A percentile compares a stretch with the other conserved stretches of the same genome.
Evolutionary conservation across 2,329 filamentous ascomycete genomes (phyloP).

Genomic region (Trichoderma asperellum): DNA sequence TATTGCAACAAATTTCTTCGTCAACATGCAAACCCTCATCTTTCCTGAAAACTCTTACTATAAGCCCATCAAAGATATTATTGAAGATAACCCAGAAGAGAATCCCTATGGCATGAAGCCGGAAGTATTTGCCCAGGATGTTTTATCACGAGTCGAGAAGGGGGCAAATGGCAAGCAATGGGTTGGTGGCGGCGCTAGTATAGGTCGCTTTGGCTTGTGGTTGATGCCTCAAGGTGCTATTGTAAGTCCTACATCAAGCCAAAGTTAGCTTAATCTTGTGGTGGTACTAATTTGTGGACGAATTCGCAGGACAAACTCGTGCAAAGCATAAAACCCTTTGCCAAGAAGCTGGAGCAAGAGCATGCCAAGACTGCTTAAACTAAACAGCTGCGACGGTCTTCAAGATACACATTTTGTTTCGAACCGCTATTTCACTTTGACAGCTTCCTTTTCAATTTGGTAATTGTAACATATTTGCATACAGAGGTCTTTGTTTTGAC

Average conservation of each 20-base stretch:
- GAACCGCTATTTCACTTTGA: not conserved
- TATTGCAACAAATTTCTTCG: slow-evolving; percentile 29
- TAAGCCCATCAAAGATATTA: slow-evolving; percentile 18
- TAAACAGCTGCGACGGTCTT: too few species aligned
- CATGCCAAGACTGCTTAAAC: not conserved
- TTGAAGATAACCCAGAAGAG: slow-evolving; percentile 15
- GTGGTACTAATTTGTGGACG: not conserved
- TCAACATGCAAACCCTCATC: slow-evolving; percentile 2
- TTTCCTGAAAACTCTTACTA: slow-evolving; percentile 33
- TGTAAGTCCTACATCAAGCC: not conserved
- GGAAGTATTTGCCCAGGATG: slow-evolving; percentile 29
- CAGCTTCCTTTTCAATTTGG: not conserved
- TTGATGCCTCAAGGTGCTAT: slow-evolving; percentile 13
- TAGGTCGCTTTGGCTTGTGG: slow-evolving; percentile 21
- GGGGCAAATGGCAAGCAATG: slow-evolving; percentile 32
- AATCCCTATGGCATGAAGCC: slow-evolving; percentile 26
- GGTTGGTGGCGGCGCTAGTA: slow-evolving; percentile 31
- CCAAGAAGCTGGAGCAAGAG: not conserved
- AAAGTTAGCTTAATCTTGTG: not conserved
- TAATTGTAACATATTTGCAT: not conserved
- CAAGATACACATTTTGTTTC: not conserved
- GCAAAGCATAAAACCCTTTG: not conserved
- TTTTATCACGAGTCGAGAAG: slow-evolving; percentile 32
- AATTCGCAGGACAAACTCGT: not conserved
- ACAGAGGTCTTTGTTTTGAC: not conserved